Base-by-base conservation (phyloP, 768 basidiomycete species). In the Amyloporia xantha region DNA sequence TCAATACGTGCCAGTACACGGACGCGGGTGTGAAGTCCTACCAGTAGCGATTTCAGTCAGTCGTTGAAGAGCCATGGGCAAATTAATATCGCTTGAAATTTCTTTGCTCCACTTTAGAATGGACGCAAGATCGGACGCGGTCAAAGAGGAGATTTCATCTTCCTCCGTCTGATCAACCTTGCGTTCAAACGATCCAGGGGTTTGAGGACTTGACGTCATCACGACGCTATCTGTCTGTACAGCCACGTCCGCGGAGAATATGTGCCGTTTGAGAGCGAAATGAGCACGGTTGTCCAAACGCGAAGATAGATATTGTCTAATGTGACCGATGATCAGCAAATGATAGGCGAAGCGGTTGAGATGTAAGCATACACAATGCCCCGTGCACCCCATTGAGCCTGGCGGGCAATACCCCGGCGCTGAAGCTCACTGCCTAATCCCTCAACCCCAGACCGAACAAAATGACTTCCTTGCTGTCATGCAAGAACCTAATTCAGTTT, bases 331-430 rank as follows among this genome's bases (percentile, higher is more conserved):
- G n/a, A n/a, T n/a, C n/a, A n/a, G n/a, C n/a, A n/a, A n/a, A n/a
- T n/a, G n/a, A n/a, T 15, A 33, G 30, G 30, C 30, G 30, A 33
- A 33, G 15, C 30, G 7, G 30, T 33, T 15, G 15, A 15, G n/a
- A n/a, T n/a, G n/a, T n/a, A n/a, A n/a, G n/a, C n/a, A n/a, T n/a
- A 82, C 81, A 82, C 82, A 51, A 86, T 79, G 24, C 84, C 85
- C 50, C 74, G 75, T 23, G 85, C 84, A 20, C 84, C 84, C 84
- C 82, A 86, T 58, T 84, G 82, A 4, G 75, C 66, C 57, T 86
- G 82, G 6, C 81, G 71, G 5, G 78, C 66, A 50, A 86, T 81
- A 1, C 79, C 84, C 26, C 82, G 76, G 37, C 78, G 71, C 49
- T 85, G 84, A 3, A 86, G 66, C 59, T 86, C 84, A 43, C 70